Evolutionary conservation across 140 eudicot species (phyloP).

Genomic region (Flaveria floridana): DNA sequence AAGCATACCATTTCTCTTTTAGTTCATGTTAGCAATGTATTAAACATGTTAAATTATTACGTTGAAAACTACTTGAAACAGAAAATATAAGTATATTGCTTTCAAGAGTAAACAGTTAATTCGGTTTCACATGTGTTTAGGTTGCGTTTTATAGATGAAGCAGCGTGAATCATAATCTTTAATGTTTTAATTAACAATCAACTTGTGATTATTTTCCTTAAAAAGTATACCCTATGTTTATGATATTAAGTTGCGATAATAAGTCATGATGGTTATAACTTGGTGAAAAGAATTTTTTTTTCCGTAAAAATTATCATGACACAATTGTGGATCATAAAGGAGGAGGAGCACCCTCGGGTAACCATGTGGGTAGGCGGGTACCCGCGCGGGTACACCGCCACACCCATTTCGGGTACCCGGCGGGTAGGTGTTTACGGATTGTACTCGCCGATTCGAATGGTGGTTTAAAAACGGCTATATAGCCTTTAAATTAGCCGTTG

Average conservation of each 20-base stretch:
- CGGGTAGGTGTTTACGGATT: too few species aligned
- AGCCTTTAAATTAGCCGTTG: too few species aligned
- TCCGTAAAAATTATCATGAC: neutral
- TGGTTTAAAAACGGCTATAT: too few species aligned
- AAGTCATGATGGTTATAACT: neutral
- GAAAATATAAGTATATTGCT: neutral
- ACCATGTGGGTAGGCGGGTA: too few species aligned
- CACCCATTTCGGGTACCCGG: too few species aligned
- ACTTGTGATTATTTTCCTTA: neutral
- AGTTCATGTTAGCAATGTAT: neutral
- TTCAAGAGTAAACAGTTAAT: neutral
- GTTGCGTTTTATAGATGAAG: neutral
- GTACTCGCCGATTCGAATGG: too few species aligned
- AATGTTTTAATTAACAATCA: neutral
- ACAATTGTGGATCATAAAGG: neutral
- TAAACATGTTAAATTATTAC: neutral
- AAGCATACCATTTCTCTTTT: neutral
- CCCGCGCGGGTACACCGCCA: too few species aligned
- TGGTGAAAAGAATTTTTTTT: neutral
- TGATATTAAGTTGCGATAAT: neutral
- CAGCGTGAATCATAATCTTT: neutral
- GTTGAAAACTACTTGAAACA: slow-evolving; percentile 8
- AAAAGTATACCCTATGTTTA: neutral
- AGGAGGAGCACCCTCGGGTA: too few species aligned
- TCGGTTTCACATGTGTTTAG: slow-evolving; percentile 23